phyloP scores from a whole-genome alignment of 2,329 filamentous ascomycete species.

The Xylariaceae sp. region DNA sequence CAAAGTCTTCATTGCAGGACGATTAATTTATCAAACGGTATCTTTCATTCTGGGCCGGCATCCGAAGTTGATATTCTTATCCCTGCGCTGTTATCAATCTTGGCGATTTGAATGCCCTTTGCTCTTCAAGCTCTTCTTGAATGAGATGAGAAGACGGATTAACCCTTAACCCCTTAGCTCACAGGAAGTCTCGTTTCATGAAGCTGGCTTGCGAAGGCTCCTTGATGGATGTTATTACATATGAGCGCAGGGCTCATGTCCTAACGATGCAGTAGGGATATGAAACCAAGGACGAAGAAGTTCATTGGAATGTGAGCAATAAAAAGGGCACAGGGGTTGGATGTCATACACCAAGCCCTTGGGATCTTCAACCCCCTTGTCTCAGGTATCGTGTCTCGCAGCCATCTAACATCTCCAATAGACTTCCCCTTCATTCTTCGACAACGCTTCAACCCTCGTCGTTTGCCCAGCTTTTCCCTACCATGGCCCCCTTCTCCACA shows the following conservation, averaged over 20 bases:
- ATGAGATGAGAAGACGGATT: not conserved
- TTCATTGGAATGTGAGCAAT: constrained; percentile 5
- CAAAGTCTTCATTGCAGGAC: constrained; percentile 6
- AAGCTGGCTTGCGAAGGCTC: not conserved
- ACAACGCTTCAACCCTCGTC: not conserved
- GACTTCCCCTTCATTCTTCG: constrained; percentile 24
- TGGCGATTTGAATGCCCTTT: not conserved
- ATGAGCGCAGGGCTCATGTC: too few relatives aligned
- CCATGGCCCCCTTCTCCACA: not conserved
- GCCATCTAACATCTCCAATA: not conserved
- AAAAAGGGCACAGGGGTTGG: not conserved
- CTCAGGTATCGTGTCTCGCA: constrained; percentile 10
- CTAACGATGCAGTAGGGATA: too few relatives aligned
- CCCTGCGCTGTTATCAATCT: not conserved
- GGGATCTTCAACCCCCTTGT: constrained; percentile 5
- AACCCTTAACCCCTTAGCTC: not conserved
- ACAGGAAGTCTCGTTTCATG: not conserved
- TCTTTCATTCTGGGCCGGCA: not conserved
- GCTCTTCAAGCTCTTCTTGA: not conserved
- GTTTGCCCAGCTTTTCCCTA: constrained; percentile 8
- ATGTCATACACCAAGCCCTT: not conserved
- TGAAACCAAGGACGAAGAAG: not conserved
- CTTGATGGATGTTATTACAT: not conserved
- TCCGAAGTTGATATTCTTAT: not conserved
- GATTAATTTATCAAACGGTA: not conserved